These are phyloP conservation scores for Cordyceps farinosa DNA, from an alignment of 2,329 filamentous ascomycete species.

Conservation along the genomic window DNA sequence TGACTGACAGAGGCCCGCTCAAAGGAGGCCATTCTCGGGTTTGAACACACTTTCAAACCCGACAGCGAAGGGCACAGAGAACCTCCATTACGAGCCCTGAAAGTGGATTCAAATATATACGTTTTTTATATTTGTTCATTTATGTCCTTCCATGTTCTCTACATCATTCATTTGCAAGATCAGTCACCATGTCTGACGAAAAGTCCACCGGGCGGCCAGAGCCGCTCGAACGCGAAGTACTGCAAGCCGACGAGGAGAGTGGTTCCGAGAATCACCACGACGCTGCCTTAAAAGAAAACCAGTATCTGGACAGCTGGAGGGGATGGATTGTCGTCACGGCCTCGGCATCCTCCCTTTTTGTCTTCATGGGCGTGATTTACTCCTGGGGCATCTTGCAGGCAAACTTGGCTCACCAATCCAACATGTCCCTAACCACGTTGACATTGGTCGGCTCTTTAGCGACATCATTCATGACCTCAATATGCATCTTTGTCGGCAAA, in stretches of 20 bases:
- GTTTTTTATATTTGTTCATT: background rate
- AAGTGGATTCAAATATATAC: conserved; percentile 8
- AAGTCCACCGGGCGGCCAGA: background rate
- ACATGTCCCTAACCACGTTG: conserved; percentile 25
- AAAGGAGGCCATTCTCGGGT: conserved; percentile 12
- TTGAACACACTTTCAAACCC: conserved; percentile 11
- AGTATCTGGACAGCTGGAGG: conserved; percentile 19
- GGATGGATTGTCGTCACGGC: conserved; percentile 28
- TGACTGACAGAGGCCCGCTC: background rate
- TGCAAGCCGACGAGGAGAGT: conserved; percentile 11
- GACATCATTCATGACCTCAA: conserved; percentile 28
- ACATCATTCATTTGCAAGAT: background rate
- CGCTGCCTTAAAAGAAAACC: background rate
- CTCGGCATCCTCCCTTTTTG: conserved; percentile 25
- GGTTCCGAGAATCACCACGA: conserved; percentile 2
- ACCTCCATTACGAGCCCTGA: background rate
- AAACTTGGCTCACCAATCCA: conserved; percentile 23
- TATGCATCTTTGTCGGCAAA: conserved; percentile 26
- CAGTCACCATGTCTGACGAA: background rate
- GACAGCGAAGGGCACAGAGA: background rate
- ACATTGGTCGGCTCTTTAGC: conserved; percentile 29
- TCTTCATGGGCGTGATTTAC: conserved; percentile 30
- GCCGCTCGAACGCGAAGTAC: background rate
- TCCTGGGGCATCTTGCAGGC: conserved; percentile 29
- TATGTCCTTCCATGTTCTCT: background rate